Conservation (phyloP, 1,139 yeast genomes). For the Kurtzmaniella quercitrusa region DNA sequence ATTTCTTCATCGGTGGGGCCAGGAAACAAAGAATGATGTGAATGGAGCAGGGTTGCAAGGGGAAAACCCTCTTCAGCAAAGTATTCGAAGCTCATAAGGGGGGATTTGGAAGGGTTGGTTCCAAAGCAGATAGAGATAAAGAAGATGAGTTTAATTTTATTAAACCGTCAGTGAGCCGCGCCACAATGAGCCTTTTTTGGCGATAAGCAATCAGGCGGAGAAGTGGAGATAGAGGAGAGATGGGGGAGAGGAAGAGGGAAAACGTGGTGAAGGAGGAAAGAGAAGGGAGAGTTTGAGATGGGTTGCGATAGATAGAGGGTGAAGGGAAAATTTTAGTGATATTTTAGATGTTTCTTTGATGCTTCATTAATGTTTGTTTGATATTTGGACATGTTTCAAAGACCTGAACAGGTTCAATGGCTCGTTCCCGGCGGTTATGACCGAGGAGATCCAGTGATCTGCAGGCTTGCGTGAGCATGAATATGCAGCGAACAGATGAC, state of each 20-base stretch:
- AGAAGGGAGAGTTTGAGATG: no score
- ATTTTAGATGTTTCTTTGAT: no score
- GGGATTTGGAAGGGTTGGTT: background rate
- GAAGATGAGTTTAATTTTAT: background rate
- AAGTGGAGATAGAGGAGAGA: background rate
- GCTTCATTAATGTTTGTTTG: no score
- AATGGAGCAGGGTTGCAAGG: background rate
- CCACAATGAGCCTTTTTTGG: constrained; percentile 1
- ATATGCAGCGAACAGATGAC: constrained; percentile 2
- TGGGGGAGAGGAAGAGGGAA: background rate
- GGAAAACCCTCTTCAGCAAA: background rate
- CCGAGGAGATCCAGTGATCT: background rate
- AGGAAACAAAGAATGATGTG: background rate
- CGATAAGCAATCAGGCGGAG: constrained; percentile 3
- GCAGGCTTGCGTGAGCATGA: background rate
- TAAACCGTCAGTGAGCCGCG: constrained; percentile 1
- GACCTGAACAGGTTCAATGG: no score
- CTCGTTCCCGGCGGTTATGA: background rate
- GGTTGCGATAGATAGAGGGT: no score
- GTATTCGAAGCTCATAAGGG: background rate
- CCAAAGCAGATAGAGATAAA: no score
- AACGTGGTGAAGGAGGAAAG: no score
- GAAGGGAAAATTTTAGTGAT: no score
- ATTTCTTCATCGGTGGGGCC: background rate
- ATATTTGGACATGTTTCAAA: no score